Evolutionary conservation across 768 basidiomycete genomes (phyloP).

Genomic region (Lactarius quietus): DNA sequence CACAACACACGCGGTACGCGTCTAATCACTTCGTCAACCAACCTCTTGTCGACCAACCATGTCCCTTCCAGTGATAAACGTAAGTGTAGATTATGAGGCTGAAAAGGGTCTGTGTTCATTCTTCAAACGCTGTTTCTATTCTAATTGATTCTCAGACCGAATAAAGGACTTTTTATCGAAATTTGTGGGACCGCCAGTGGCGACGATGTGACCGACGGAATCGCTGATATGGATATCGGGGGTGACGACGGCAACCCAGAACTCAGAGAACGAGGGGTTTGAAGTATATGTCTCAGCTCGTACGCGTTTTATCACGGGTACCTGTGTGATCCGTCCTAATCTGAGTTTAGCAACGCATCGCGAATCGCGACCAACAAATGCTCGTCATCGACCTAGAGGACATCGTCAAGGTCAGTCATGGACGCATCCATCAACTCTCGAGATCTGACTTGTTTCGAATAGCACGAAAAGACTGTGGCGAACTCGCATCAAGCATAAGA

Average conservation of each 20-base stretch:
- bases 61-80: constrained; percentile 60
- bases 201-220: constrained; percentile 64
- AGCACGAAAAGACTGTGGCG: constrained; percentile 73
- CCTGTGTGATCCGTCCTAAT: constrained; percentile 20
- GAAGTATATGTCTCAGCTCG: constrained; percentile 85
- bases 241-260: constrained; percentile 41
- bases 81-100: constrained; percentile 61
- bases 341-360: constrained; percentile 71
- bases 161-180: constrained; percentile 69
- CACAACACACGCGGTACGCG: constrained; percentile 16
- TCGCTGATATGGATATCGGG: constrained; percentile 68
- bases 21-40: constrained; percentile 22
- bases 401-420: constrained; percentile 56
- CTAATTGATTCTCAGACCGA: constrained; percentile 42
- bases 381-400: constrained; percentile 88
- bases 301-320: constrained; percentile 38
- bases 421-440: neutral
- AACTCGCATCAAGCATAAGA: constrained; percentile 75
- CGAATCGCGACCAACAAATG: constrained; percentile 91
- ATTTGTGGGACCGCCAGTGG: constrained; percentile 56
- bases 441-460: constrained; percentile 3
- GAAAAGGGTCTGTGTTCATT: constrained; percentile 56
- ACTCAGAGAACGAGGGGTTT: constrained; percentile 40
- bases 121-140: no score
- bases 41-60: constrained; percentile 39